Conservation (phyloP, 176 grass and related monocot species). For the Oryza longistaminata region DNA sequence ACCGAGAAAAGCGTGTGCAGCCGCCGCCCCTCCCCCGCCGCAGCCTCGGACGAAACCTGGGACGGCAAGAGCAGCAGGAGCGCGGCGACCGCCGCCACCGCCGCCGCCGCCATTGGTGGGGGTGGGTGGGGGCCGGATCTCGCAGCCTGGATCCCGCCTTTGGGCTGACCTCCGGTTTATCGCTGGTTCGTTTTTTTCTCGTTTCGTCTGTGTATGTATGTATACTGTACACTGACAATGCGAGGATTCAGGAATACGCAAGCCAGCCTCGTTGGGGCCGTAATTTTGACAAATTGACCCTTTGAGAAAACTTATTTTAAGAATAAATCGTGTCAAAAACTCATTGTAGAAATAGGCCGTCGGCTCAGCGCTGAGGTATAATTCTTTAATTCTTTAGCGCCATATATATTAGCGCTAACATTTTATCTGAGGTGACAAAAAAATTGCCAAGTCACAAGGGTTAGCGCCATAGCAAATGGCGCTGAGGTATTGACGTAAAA, state of each 20-base stretch:
- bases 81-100: conserved; percentile 13
- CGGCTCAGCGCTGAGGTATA: no score
- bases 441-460: no score
- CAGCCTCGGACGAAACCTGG: background rate
- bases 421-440: no score
- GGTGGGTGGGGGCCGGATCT: conserved; percentile 39
- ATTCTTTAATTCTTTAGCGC: no score
- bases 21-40: conserved; percentile 52
- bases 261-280: fast-evolving
- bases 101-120: conserved; percentile 47
- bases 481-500: no score
- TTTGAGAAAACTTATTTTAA: no score
- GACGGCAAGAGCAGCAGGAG: conserved; percentile 9
- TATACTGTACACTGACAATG: background rate
- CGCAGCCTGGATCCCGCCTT: conserved; percentile 39
- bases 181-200: background rate
- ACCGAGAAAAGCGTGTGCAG: conserved; percentile 97
- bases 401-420: no score
- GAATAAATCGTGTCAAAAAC: no score
- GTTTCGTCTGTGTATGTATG: background rate
- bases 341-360: no score
- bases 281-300: no score
- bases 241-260: background rate
- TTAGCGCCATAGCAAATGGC: no score
- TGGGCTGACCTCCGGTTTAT: background rate